Evolutionary conservation across 2,329 filamentous ascomycete species (phyloP).

Genomic region (Alternaria sp.): DNA sequence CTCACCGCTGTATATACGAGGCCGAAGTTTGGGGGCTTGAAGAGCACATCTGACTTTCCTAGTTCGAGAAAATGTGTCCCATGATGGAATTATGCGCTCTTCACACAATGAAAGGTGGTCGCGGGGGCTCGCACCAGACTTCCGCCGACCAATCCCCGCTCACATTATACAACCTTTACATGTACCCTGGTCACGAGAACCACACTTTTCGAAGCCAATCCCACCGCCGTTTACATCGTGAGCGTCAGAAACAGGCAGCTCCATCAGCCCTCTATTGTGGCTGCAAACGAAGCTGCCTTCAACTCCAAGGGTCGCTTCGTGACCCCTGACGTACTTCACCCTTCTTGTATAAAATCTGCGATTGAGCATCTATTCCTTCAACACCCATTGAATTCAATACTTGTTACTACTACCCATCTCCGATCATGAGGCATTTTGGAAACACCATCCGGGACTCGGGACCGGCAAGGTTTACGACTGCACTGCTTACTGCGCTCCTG

Average conservation of each 20-base stretch:
- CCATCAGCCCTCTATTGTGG: neutral
- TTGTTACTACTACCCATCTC: neutral
- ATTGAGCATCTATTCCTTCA: neutral
- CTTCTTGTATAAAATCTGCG: neutral
- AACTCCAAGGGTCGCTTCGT: neutral
- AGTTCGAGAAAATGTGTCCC: neutral
- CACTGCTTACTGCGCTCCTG: slow-evolving; percentile 13
- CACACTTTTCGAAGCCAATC: neutral
- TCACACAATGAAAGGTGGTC: neutral
- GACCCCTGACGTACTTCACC: slow-evolving; percentile 2
- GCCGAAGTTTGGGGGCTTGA: neutral
- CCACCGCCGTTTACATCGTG: neutral
- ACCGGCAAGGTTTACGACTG: slow-evolving; percentile 6
- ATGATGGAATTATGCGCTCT: neutral
- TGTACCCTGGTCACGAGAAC: neutral
- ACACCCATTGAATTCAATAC: neutral
- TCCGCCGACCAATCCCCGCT: neutral
- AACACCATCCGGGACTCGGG: slow-evolving; percentile 1
- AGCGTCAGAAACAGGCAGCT: neutral
- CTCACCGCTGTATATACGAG: neutral
- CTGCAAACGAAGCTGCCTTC: slow-evolving; percentile 2
- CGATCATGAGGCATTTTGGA: neutral
- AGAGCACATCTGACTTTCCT: neutral
- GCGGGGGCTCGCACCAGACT: neutral
- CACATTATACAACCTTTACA: neutral